These are phyloP conservation scores for Nemania diffusa DNA, from an alignment of 2,329 filamentous ascomycete species.

Conservation along the genomic window DNA sequence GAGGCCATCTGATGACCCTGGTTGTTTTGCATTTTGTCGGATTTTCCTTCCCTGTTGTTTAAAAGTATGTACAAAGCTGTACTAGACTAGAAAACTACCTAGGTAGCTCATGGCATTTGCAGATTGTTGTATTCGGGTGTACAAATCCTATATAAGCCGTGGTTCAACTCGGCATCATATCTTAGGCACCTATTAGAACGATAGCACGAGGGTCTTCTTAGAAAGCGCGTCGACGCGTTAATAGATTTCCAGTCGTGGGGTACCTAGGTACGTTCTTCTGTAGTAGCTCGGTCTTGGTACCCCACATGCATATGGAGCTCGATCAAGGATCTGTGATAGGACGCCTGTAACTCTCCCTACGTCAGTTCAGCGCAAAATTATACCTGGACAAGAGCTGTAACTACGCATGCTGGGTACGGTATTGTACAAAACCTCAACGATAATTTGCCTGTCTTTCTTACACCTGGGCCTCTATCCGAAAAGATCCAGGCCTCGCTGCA, in stretches of 20 bases:
- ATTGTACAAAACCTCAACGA: not conserved
- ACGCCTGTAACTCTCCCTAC: not conserved
- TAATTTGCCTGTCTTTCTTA: not conserved
- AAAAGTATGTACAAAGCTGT: not conserved
- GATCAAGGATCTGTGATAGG: constrained; percentile 6
- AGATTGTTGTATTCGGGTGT: not conserved
- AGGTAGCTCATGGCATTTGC: constrained; percentile 8
- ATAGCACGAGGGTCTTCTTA: constrained; percentile 7
- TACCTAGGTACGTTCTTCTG: not conserved
- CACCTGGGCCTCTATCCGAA: too few relatives aligned
- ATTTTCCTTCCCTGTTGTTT: constrained; percentile 2
- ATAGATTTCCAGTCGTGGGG: constrained; percentile 31
- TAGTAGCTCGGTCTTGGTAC: not conserved
- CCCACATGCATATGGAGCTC: not conserved
- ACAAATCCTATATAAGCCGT: not conserved
- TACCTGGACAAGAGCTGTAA: too few relatives aligned
- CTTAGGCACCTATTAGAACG: not conserved
- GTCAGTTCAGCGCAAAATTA: constrained; percentile 5
- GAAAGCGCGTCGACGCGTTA: constrained; percentile 48
- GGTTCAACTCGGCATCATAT: not conserved
- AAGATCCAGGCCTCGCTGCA: too few relatives aligned
- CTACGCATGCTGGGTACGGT: not conserved
- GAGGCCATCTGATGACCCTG: constrained; percentile 48
- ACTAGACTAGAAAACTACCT: not conserved
- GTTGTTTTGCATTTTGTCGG: constrained; percentile 42